Base-by-base conservation (phyloP, 2,329 filamentous ascomycete genomes). In the Fusarium mexicanum region DNA sequence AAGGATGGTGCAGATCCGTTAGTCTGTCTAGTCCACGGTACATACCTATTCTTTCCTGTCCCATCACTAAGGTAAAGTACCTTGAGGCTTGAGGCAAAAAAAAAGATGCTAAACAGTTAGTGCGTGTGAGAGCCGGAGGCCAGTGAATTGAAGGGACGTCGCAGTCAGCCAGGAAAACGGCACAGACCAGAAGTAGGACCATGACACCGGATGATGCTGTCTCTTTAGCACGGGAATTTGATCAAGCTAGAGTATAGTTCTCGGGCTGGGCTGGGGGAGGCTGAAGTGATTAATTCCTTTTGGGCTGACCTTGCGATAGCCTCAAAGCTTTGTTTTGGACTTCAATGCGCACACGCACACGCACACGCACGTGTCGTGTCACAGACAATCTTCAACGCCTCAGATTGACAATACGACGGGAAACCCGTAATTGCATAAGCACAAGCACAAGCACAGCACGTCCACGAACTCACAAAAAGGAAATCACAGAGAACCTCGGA, bases 1-100 rank as follows among this genome's bases (percentile, higher is more conserved):
- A 54, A 74, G 71, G 35, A 71, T 68, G 68, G 71, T 50, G 70
- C 53, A 72, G 64, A 69, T 64, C 58, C 35, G 48, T 67, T 73
- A 73, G 71, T 51, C 62, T 73, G 71, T 51, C 62, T 73, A 71
- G 71, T 46, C 24, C 46, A 48, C 47, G 67, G 33, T 35, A 35
- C 33, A 35, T 35, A 35, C 33, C 33, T 35, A 17, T 62, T 38
- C 35, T 51, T 51, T 51, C 22, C 48, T 53, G n/a, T 50, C 31
- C 55, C 41, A 37, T 55, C 35, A 22, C 35, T 6, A 41, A 41
- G 35, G 31, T 37, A 37, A 24, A n/a, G 50, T 38, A 54, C 35
- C 24, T n/a, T 9, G 20, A 29, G 24, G 35, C 24, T 40, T 26
- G 20, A 54, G 35, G 51, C 12, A 22, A 29, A 40, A 29, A 54